A percentile compares a stretch with the other conserved stretches of the same genome.
These are phyloP conservation scores for Aphanomyces invadans DNA, from an alignment of 352 stramenopile genomes.

Conservation along the genomic window DNA sequence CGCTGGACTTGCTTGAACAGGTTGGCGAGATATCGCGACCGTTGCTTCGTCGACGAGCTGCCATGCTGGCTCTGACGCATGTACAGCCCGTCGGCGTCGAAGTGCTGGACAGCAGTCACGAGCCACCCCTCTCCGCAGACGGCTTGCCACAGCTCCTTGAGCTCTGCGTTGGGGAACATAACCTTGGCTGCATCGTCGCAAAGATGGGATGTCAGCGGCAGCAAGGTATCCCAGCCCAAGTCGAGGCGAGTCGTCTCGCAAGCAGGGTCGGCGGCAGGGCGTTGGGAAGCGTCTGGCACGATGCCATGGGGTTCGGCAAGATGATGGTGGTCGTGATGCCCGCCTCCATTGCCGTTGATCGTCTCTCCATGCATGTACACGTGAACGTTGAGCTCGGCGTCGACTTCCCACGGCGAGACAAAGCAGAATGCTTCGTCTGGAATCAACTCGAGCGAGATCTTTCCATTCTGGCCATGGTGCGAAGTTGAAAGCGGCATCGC, in stretches of 20 bases:
- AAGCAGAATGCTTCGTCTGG: conserved; percentile 67
- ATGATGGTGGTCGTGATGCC: neutral
- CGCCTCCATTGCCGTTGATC: neutral
- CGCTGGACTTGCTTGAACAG: conserved; percentile 43
- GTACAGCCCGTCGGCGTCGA: conserved; percentile 60
- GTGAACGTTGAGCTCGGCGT: conserved; percentile 50
- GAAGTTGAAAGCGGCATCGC: no score
- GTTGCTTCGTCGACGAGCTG: neutral
- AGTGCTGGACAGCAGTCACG: conserved; percentile 74
- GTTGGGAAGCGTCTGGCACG: neutral
- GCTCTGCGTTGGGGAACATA: conserved; percentile 36
- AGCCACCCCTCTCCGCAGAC: conserved; percentile 69
- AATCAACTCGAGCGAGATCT: conserved; percentile 14
- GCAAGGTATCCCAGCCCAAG: conserved; percentile 66
- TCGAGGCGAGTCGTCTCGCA: conserved; percentile 38
- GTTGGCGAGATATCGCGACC: conserved; percentile 13
- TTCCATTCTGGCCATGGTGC: neutral
- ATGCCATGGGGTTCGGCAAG: neutral
- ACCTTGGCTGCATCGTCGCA: conserved; percentile 56
- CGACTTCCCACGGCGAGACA: conserved; percentile 74
- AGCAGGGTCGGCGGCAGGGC: conserved; percentile 25
- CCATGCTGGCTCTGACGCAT: conserved; percentile 1
- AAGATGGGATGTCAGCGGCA: conserved; percentile 50
- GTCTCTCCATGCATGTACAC: conserved; percentile 50
- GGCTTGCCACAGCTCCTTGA: conserved; percentile 64